Conservation (phyloP, 106 monocot genomes). For the Cymbidium sinense region DNA sequence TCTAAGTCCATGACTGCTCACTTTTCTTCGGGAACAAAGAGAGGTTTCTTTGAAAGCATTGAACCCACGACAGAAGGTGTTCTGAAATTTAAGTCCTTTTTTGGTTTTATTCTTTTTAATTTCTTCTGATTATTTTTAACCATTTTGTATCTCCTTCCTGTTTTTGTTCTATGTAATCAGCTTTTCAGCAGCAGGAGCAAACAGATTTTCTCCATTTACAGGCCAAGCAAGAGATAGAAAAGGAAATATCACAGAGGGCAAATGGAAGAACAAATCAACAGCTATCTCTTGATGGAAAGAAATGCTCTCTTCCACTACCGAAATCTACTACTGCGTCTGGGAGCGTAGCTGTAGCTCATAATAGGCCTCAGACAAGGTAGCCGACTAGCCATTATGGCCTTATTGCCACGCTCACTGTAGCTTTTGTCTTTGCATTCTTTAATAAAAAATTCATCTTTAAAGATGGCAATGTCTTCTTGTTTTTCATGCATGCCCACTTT, state of each 20-base stretch:
- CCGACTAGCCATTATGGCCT: constrained; percentile 18
- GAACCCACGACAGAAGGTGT: constrained; percentile 22
- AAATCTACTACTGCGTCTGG: constrained; percentile 13
- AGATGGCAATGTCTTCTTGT: background rate
- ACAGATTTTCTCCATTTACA: constrained; percentile 1
- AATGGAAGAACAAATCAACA: constrained; percentile 20
- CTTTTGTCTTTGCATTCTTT: background rate
- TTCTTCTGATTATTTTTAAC: background rate
- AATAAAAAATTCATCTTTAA: background rate
- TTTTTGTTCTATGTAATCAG: constrained; percentile 5
- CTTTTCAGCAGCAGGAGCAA: constrained; percentile 3
- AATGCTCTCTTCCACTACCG: constrained; percentile 12
- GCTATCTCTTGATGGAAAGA: constrained; percentile 24
- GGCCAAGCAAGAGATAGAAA: background rate
- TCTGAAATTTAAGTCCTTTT: background rate
- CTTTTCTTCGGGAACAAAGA: constrained; percentile 15
- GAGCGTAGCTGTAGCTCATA: constrained; percentile 21
- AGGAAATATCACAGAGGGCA: constrained; percentile 11
- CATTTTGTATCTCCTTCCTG: background rate
- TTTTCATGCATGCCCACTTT: background rate
- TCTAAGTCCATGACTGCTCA: constrained; percentile 11
- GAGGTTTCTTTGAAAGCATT: constrained; percentile 27
- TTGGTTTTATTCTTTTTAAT: background rate
- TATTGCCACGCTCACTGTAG: background rate
- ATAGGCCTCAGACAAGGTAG: constrained; percentile 38